Percentiles rank a stretch among this genome's conserved stretches.
phyloP scores from a whole-genome alignment of 257 asterid species.

The Lantana camara region DNA sequence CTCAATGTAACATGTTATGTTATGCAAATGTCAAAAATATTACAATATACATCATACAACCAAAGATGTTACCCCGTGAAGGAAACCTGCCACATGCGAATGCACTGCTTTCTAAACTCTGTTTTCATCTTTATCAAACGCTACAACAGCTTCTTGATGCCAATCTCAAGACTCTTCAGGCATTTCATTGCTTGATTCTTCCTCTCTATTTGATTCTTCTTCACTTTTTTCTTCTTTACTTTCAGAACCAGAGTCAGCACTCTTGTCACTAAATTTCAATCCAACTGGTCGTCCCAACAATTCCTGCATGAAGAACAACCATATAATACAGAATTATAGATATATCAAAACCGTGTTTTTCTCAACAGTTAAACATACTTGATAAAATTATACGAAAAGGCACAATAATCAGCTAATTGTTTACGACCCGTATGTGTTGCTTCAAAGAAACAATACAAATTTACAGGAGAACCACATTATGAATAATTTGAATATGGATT shows the following conservation, averaged over 20 bases:
- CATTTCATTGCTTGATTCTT: conserved; percentile 30
- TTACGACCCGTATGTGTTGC: not conserved
- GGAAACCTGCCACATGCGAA: no score
- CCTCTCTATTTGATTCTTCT: conserved; percentile 32
- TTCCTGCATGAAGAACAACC: conserved; percentile 48
- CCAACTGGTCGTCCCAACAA: conserved; percentile 71
- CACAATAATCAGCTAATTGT: not conserved
- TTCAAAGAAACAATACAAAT: not conserved
- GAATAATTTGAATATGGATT: not conserved
- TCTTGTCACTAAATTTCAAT: conserved; percentile 65
- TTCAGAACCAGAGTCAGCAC: conserved; percentile 37
- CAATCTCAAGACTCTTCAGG: conserved; percentile 36
- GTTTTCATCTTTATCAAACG: conserved; percentile 9
- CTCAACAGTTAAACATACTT: no score
- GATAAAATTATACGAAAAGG: no score
- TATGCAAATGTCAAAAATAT: no score
- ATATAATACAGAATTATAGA: not conserved
- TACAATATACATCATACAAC: no score
- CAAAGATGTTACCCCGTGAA: no score
- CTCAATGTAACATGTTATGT: no score
- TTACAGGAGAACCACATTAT: not conserved
- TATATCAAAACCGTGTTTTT: no score
- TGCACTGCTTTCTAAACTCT: not conserved
- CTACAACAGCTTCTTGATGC: conserved; percentile 2
- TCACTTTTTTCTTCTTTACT: conserved; percentile 33